phyloP scores from a whole-genome alignment of 495 filamentous ascomycete species.

The Diplogelasinospora grovesii region DNA sequence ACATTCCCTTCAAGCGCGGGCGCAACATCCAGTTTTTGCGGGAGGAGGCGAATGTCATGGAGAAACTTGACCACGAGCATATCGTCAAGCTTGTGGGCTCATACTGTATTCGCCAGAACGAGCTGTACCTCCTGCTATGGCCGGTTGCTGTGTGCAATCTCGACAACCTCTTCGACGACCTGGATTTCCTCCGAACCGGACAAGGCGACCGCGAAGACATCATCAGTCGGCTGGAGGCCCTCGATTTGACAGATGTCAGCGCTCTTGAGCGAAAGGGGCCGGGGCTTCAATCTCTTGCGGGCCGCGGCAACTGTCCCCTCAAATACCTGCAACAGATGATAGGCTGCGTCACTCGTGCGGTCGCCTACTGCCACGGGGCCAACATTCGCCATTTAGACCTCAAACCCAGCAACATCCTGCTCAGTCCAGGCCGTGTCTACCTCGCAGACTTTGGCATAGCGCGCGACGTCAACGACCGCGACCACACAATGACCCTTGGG shows the following conservation, averaged over 20 bases:
- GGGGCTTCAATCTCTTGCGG: neutral
- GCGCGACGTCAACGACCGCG: constrained; percentile 27
- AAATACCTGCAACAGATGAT: constrained; percentile 26
- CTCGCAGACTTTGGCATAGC: constrained; percentile 40
- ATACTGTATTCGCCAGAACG: constrained; percentile 24
- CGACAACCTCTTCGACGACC: constrained; percentile 29
- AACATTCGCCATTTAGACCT: constrained; percentile 37
- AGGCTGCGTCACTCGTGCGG: constrained; percentile 33
- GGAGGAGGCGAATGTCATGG: constrained; percentile 38
- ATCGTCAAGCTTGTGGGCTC: constrained; percentile 39
- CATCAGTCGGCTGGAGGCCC: constrained; percentile 17
- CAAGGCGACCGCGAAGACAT: constrained; percentile 28
- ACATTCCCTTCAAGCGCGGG: constrained; percentile 17
- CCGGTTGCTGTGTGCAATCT: constrained; percentile 39
- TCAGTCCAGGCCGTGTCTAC: constrained; percentile 31
- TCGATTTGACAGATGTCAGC: constrained; percentile 25
- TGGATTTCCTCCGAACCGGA: constrained; percentile 25
- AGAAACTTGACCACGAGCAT: constrained; percentile 34
- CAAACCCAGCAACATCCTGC: constrained; percentile 38
- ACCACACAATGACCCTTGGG: constrained; percentile 30
- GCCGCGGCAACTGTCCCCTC: constrained; percentile 18
- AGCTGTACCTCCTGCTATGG: constrained; percentile 35
- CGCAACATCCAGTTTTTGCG: constrained; percentile 24
- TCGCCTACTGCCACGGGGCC: constrained; percentile 33
- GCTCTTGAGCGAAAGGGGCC: constrained; percentile 11